Base-by-base conservation (phyloP, 331 rosid species). In the Phaseolus coccineus region DNA sequence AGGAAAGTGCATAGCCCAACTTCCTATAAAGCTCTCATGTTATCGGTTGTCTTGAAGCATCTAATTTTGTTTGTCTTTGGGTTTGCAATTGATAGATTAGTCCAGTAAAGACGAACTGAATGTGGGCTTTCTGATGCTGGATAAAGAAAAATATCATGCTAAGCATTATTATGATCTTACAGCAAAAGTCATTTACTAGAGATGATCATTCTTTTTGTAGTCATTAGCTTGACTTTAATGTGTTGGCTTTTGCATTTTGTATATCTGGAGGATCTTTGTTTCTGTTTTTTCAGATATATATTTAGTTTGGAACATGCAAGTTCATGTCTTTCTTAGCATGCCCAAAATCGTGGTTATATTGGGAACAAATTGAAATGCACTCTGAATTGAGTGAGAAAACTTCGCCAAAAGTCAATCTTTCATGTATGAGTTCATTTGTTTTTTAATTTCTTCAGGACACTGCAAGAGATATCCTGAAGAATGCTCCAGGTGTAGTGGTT, bases 401-500 rank as follows among this genome's bases (percentile, higher is more conserved):
- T 55, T 42, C 31, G 55, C 71, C 8, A 22, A 0, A 80, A 67
- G 40, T 15, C 53, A 61, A 25, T 62, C 19, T 62, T 4, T 35
- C 50, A 24, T 69, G 25, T 63, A 28, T 71, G 59, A 77, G 77
- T 82, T 63, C 61, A 74, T 76, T 77, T 69, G 24, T 25, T 77
- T 73, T 76, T 24, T 13, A 59, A 61, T 58, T 65, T 69, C 31
- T 42, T 64, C 80, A 93, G 97, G 90, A 91, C 58, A 85, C 92
- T 0, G 97, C 98, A 55, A 93, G 91, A 83, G 88, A 88, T 30
- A 93, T 96, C 77, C 87, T 96, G 83, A 93, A 82, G 87, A 90
- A 83, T 14, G 92, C 99, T 64, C 92, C 97, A 1, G 98, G 99
- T 8, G 83, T 96, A 40, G 96, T 93, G 84, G 89, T 96, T 73